Conservation (phyloP, 768 basidiomycete genomes). For the Paxillus ammoniavirescens region DNA sequence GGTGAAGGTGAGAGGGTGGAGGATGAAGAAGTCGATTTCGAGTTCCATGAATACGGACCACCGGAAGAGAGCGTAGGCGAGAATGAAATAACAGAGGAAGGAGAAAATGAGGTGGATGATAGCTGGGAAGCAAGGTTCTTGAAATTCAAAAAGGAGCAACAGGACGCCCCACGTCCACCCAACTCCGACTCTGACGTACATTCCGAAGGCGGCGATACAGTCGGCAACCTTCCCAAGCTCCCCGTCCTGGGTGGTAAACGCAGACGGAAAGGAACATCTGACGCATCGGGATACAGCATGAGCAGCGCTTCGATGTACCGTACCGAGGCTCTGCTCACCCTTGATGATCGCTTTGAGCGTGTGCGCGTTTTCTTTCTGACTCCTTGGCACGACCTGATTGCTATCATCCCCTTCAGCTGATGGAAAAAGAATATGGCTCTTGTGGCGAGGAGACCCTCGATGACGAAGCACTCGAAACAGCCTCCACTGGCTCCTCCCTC, state of each 20-base stretch:
- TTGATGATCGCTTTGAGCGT: constrained; percentile 95
- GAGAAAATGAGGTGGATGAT: constrained; percentile 33
- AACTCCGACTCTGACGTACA: constrained; percentile 52
- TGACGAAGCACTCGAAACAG: constrained; percentile 49
- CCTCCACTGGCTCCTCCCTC: constrained; percentile 34
- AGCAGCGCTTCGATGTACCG: constrained; percentile 95
- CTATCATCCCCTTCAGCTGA: constrained; percentile 44
- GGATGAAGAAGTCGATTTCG: constrained; percentile 63
- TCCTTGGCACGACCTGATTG: not conserved
- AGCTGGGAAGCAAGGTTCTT: constrained; percentile 82
- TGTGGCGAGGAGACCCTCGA: constrained; percentile 49
- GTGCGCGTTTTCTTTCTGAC: constrained; percentile 41
- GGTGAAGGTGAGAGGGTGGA: constrained; percentile 63
- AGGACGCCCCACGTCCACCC: constrained; percentile 16
- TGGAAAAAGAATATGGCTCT: constrained; percentile 76
- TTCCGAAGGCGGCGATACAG: constrained; percentile 79
- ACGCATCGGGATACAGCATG: constrained; percentile 96
- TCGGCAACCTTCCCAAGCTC: constrained; percentile 71
- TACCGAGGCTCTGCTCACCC: constrained; percentile 80
- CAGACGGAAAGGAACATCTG: constrained; percentile 70
- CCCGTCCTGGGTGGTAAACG: constrained; percentile 79
- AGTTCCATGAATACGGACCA: constrained; percentile 55
- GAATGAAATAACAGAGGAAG: constrained; percentile 19
- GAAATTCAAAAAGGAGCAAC: constrained; percentile 64
- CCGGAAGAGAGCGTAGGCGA: constrained; percentile 19